These are phyloP conservation scores for Boletus rufocinnamomeus DNA, from an alignment of 768 basidiomycete species.

Conservation along the genomic window DNA sequence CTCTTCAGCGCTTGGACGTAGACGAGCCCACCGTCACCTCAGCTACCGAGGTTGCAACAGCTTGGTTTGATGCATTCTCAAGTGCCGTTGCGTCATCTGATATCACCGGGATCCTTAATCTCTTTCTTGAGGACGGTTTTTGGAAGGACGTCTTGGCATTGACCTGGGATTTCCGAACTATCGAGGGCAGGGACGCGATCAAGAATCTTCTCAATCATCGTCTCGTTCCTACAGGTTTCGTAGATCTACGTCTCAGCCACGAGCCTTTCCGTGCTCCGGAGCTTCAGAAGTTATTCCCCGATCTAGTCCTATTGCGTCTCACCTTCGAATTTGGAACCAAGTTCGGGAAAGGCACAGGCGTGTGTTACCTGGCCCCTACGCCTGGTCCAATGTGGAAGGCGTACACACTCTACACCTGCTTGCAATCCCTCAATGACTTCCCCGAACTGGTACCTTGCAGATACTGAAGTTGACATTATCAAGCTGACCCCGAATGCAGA, in stretches of 20 bases:
- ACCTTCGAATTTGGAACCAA: slow-evolving; percentile 56
- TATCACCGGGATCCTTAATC: slow-evolving; percentile 21
- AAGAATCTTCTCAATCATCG: slow-evolving; percentile 42
- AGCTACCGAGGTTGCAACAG: slow-evolving; percentile 22
- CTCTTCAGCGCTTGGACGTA: slow-evolving; percentile 30
- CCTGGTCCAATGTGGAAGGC: slow-evolving; percentile 56
- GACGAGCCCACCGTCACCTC: slow-evolving; percentile 23
- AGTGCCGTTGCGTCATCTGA: slow-evolving; percentile 23
- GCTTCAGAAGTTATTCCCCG: slow-evolving; percentile 47
- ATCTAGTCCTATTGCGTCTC: slow-evolving; percentile 58
- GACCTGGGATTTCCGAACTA: slow-evolving; percentile 58
- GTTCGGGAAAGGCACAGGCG: slow-evolving; percentile 51
- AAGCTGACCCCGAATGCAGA: slow-evolving; percentile 9
- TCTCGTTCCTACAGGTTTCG: slow-evolving; percentile 30
- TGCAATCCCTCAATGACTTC: slow-evolving; percentile 58
- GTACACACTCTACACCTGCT: slow-evolving; percentile 57
- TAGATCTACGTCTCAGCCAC: slow-evolving; percentile 21
- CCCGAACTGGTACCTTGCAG: slow-evolving; percentile 44
- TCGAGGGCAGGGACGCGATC: slow-evolving; percentile 43
- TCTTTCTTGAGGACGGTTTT: slow-evolving; percentile 35
- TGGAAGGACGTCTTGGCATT: slow-evolving; percentile 58
- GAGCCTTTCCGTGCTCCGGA: slow-evolving; percentile 29
- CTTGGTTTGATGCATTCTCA: slow-evolving; percentile 30
- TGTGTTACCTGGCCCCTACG: slow-evolving; percentile 55
- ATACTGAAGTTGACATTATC: neutral